A percentile compares a stretch with the other conserved stretches of the same genome.
These are phyloP conservation scores for Waltergamsia citrina DNA, from an alignment of 2,329 filamentous ascomycete genomes.

Conservation along the genomic window DNA sequence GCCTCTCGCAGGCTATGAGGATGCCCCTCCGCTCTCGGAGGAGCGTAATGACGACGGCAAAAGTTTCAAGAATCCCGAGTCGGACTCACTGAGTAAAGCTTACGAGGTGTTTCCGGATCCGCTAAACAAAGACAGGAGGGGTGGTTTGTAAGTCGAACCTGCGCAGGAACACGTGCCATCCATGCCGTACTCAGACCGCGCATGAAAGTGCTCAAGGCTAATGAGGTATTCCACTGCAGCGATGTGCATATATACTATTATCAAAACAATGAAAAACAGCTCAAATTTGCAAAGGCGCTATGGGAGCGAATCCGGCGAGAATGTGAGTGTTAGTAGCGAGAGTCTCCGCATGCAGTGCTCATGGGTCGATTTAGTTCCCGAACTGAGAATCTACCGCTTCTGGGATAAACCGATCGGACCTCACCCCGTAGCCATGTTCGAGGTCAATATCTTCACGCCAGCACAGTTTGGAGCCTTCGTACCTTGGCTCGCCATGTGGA, in stretches of 20 bases:
- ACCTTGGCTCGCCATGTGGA: constrained; percentile 73
- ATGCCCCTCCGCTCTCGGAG: constrained; percentile 43
- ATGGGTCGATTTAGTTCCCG: constrained; percentile 51
- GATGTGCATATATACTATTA: constrained; percentile 84
- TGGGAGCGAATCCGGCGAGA: constrained; percentile 73
- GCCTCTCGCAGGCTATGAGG: constrained; percentile 48
- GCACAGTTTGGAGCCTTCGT: constrained; percentile 85
- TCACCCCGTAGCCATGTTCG: constrained; percentile 82
- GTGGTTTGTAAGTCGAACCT: too few relatives aligned
- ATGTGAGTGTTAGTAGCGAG: too few relatives aligned
- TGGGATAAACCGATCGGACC: constrained; percentile 74
- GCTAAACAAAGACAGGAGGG: constrained; percentile 53
- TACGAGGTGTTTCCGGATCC: constrained; percentile 64
- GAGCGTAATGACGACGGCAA: constrained; percentile 66
- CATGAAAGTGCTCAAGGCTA: too few relatives aligned
- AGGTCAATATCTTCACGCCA: constrained; percentile 80
- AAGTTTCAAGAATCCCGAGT: constrained; percentile 59
- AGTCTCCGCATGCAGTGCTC: neutral
- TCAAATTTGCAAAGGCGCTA: constrained; percentile 58
- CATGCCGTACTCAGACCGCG: too few relatives aligned
- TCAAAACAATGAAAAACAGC: constrained; percentile 51
- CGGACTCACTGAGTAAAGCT: constrained; percentile 51
- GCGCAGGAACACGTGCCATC: too few relatives aligned
- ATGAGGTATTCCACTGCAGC: constrained; percentile 21
- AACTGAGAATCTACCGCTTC: constrained; percentile 71